Base-by-base conservation (phyloP, 2,329 filamentous ascomycete species). In the Pestalotiopsis sp. region DNA sequence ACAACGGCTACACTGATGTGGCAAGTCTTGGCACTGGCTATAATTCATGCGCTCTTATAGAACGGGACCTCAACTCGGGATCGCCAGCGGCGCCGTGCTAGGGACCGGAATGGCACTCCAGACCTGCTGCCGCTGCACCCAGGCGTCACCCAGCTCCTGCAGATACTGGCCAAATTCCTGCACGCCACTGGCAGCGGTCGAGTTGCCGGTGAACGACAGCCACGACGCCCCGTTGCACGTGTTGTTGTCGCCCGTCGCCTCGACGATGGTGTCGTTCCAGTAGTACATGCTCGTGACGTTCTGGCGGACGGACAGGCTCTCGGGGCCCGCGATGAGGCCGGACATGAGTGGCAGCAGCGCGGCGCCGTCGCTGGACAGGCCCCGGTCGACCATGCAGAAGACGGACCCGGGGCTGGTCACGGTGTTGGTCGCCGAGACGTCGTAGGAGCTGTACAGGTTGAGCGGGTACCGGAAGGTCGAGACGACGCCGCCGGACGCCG, bases 391-490 rank as follows among this genome's bases (percentile, higher is more conserved):
- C 60, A 75, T 71, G 57, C 75, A 75, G 11, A 77, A 72, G 7
- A 78, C 77, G 1, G 75, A 77, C 9, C 76, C 76, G 9, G 76
- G 77, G 20, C 75, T 76, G 41, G 70, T 72, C 1, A 74, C 74
- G 27, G 75, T 70, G n/a, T 71, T 74, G 13, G 72, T 73, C 11
- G 71, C 71, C 31, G 72, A 68, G 23, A 78, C 74, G 39, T 74
- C 71, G 62, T 79, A 79, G 12, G 74, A 73, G 69, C 76, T 78
- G 65, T 75, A 78, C 17, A 79, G 73, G 64, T 77, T 78, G 59
- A 77, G 68, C 11, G 77, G 76, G 62, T 78, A 79, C 3, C 68
- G 73, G 57, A 77, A 78, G 9, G 65, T 69, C 6, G 76, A 75
- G 3, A 74, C 65, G 27, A 0, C 27, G 39, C 72, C 65, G 58